A percentile compares a stretch with the other conserved stretches of the same genome.
phyloP scores from a whole-genome alignment of 2,329 filamentous ascomycete species.

The Pseudodiploospora longispora region DNA sequence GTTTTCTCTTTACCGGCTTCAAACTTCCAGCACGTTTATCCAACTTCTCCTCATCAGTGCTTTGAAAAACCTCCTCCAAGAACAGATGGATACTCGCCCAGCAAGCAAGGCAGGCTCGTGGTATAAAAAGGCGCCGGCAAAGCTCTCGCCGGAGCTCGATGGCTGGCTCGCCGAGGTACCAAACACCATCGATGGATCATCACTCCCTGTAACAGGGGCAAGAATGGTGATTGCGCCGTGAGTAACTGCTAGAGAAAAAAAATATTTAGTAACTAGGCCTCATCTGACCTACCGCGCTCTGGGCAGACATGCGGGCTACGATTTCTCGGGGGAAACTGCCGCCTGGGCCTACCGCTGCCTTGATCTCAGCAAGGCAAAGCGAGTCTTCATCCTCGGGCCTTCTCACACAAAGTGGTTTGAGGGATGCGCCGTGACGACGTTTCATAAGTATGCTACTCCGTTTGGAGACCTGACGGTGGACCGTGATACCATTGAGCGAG shows the following conservation, averaged over 20 bases:
- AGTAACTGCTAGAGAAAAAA: conserved; percentile 26
- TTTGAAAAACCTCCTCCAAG: too few relatives aligned
- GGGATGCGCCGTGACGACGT: conserved; percentile 68
- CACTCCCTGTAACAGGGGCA: conserved; percentile 63
- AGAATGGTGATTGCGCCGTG: conserved; percentile 90
- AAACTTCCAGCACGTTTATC: not conserved
- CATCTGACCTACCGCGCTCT: not conserved
- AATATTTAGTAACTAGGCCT: not conserved
- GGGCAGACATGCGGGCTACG: conserved; percentile 81
- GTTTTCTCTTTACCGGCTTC: too few relatives aligned
- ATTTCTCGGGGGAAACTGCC: conserved; percentile 83
- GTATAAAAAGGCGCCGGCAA: conserved; percentile 59
- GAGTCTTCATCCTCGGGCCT: conserved; percentile 85
- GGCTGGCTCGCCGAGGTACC: conserved; percentile 67
- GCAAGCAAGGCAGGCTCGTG: conserved; percentile 80
- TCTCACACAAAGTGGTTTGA: conserved; percentile 65
- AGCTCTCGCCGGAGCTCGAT: conserved; percentile 64
- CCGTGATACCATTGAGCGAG: conserved; percentile 38
- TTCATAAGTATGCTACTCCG: conserved; percentile 64
- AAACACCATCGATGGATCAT: conserved; percentile 46
- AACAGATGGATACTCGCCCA: conserved; percentile 25
- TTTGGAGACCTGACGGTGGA: conserved; percentile 65
- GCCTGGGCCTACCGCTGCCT: conserved; percentile 91
- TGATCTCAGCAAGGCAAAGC: conserved; percentile 73
- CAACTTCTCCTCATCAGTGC: not conserved